phyloP scores from a whole-genome alignment of 1,284 basidiomycete genomes.

The Ustilago tritici region DNA sequence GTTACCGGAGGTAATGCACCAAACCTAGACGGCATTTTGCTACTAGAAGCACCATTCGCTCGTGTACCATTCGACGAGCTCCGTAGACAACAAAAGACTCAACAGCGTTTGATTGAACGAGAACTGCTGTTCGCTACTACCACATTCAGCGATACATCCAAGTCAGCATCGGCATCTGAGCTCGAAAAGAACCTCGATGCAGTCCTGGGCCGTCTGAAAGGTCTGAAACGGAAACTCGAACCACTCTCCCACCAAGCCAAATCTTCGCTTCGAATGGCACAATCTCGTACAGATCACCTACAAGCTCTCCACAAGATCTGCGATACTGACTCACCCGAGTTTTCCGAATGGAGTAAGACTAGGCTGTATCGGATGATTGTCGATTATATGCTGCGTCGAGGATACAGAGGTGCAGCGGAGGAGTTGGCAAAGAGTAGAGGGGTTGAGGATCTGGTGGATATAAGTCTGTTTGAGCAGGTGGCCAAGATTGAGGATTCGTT shows the following conservation, averaged over 20 bases:
- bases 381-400: conserved; percentile 86
- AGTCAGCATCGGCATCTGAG: conserved; percentile 14
- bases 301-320: conserved; percentile 41
- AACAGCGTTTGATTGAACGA: conserved; percentile 60
- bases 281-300: conserved; percentile 51
- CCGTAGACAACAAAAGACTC: conserved; percentile 54
- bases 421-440: conserved; percentile 36
- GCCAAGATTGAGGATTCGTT: conserved; percentile 85
- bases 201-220: conserved; percentile 81
- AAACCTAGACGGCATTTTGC: conserved; percentile 78
- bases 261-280: conserved; percentile 36
- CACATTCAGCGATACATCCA: conserved; percentile 20
- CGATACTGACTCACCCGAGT: conserved; percentile 27
- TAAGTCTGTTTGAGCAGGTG: conserved; percentile 83
- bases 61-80: conserved; percentile 73
- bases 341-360: conserved; percentile 77
- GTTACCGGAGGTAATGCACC: conserved; percentile 17
- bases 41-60: conserved; percentile 89
- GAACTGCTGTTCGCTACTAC: conserved; percentile 46
- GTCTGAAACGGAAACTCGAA: conserved; percentile 81
- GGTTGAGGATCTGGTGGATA: conserved; percentile 74
- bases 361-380: conserved; percentile 89
- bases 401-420: conserved; percentile 64
- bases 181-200: conserved; percentile 75
- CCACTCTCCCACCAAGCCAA: conserved; percentile 34